Evolutionary conservation across 2,329 filamentous ascomycete genomes (phyloP), one percentile per base, ranked within the genome.

Genomic region (Colletotrichum lentis): DNA sequence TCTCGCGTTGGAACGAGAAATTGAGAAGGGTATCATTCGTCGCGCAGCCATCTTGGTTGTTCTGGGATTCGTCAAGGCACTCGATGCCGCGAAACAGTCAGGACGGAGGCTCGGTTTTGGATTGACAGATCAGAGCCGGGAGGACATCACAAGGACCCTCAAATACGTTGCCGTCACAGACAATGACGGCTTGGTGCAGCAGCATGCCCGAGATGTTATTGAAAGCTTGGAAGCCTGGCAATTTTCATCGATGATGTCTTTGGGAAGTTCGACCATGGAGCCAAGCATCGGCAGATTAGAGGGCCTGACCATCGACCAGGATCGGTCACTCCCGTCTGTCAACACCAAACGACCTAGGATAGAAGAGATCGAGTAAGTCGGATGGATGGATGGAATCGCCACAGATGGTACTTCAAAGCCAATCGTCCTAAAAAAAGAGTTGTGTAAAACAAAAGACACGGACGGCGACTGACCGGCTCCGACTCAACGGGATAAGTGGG

Each of bases 171-270:
- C 83, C 7, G 82, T 80, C 46, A 89, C 87, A 27, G 91, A 94
- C 76, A 84, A 82, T 27, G 91, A 94, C 74, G 89, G 85, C 0
- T 78, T 94, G 49, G 91, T 92, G 12, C 84, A 84, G 70, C 84
- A 89, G 72, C 90, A 93, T 76, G 90, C 90, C 2, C 79, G 78
- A 39, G 89, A 89, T 72, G 88, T 90, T n/a, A 76, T 88, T 12
- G 90, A 92, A 75, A 90, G 86, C 56, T 74, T 93, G 69, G 84
- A 89, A 71, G 86, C 84, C 66, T 90, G 87, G 86, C 82, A 84
- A 66, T 77, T 90, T 75, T 82, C 84, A 62, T 81, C 77, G 60
- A 71, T 88, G 63, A 74, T 87, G 49, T 82, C 81, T 27, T 70
- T 57, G 16, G 18, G 47, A 22, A 31, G 27, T 47, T 27, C 49